These are phyloP conservation scores for Lachancea cidri DNA, from an alignment of 805 yeast genomes.

Conservation along the genomic window DNA sequence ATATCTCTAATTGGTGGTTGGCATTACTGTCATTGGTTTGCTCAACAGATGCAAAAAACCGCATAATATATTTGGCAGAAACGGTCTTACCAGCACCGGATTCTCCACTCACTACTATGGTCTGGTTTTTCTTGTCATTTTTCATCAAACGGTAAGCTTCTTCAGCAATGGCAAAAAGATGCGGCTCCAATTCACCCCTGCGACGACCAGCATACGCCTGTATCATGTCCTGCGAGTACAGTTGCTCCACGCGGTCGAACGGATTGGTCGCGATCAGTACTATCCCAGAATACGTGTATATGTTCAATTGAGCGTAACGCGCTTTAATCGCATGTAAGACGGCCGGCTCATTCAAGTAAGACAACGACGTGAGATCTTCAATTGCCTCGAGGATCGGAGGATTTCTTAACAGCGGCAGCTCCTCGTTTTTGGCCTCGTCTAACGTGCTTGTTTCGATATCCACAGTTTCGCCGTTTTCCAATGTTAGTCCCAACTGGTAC, in stretches of 20 bases:
- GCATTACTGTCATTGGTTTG: constrained; percentile 32
- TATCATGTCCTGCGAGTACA: constrained; percentile 86
- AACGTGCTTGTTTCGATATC: constrained; percentile 42
- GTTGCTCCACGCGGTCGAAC: constrained; percentile 84
- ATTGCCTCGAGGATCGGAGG: constrained; percentile 91
- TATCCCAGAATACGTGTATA: constrained; percentile 94
- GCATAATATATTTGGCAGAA: constrained; percentile 93
- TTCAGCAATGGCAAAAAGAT: constrained; percentile 94
- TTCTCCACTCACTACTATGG: constrained; percentile 95
- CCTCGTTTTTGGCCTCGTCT: constrained; percentile 28
- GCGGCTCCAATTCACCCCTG: constrained; percentile 95
- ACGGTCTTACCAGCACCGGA: constrained; percentile 99
- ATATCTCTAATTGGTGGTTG: constrained; percentile 55
- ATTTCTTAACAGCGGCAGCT: constrained; percentile 77
- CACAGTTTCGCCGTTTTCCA: constrained; percentile 47
- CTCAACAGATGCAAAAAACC: constrained; percentile 95
- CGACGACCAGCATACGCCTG: constrained; percentile 92
- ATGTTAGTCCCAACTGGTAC: constrained; percentile 45
- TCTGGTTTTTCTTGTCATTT: constrained; percentile 77
- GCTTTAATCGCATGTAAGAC: constrained; percentile 89
- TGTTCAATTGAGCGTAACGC: constrained; percentile 83
- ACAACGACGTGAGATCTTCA: constrained; percentile 87
- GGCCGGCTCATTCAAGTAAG: constrained; percentile 94
- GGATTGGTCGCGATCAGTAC: constrained; percentile 96
- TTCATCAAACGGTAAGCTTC: constrained; percentile 96